Evolutionary conservation across 1,139 yeast genomes (phyloP), one percentile per base, ranked within the genome.

Genomic region (Meyerozyma carpophila): DNA sequence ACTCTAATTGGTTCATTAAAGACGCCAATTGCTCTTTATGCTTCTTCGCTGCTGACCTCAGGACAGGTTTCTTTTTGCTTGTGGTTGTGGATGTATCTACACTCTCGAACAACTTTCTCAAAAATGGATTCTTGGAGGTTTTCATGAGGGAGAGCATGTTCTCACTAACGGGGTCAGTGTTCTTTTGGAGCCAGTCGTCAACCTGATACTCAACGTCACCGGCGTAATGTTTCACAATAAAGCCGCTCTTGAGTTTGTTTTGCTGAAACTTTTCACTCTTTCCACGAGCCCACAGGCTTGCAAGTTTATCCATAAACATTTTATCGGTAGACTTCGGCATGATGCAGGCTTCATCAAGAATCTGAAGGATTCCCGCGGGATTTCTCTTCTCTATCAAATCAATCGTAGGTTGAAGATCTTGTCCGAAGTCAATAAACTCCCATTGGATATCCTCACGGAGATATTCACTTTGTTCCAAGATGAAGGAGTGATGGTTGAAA

Each of bases 381-480:
- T 72, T 68, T 54, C 78, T 81, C 1, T 75, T 69, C 63, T 93
- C 98, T 45, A 94, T 90, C 46, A 94, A 72, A 54, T 93, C 95
- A 41, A 94, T 93, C 0, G 98, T 93, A 24, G 95, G 95, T 61
- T 93, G 96, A 44, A 93, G 70, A 61, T 94, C 98, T 50, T 84
- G 88, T n/a, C 98, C 98, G 65, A 90, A 94, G 62, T 94, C 98
- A 41, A 91, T 85, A 52, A 87, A 94, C 54, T 90, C 85, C 99
- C 99, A 94, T 51, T 88, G 91, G 46, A 94, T 93, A 52, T 90
- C 88, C 65, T 94, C 98, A 45, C 90, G 79, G 48, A 91, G 68
- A 57, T 94, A 94, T 64, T 94, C 98, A 58, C 91, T 91, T 65
- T 94, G 99, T 62, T 94, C 99, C 37, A 94, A 73, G 11, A 91